Base-by-base conservation (phyloP, 768 basidiomycete species). In the Holtermanniella nyarrowii region DNA sequence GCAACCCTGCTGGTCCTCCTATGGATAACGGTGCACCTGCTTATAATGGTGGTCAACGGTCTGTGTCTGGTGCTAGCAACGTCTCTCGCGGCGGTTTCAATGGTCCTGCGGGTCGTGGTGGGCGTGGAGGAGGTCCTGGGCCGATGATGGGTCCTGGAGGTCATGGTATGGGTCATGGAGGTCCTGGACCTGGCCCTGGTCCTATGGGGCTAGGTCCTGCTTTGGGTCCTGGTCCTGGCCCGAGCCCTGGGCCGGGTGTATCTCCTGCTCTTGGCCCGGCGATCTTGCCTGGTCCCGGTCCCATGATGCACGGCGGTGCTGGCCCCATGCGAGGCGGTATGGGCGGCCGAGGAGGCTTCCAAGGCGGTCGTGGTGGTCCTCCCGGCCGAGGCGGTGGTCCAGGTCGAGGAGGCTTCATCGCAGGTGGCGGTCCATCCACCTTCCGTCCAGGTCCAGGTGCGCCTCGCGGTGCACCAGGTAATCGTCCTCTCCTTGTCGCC, bases 1-100 rank as follows among this genome's bases (percentile, higher is more conserved):
- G 14, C 66, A 73, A 48, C 74, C 77, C 65, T 73, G 78, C 60
- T 76, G 77, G 20, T 72, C 76, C 25, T 27, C 60, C 44, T 31
- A 46, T 43, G 44, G 43, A 31, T 48, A 57, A 49, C 25, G 57
- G 58, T 55, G 58, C 59, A 51, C 61, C 61, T 24, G 61, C 58
- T 22, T 63, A 58, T 27, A 49, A 39, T 31, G n/a, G 43, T 46
- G 20, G 49, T 52, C 41, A 39, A 42, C 22, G n/a, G n/a, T n/a
- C n/a, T n/a, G n/a, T n/a, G n/a, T n/a, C n/a, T n/a, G n/a, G n/a
- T n/a, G n/a, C n/a, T n/a, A n/a, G n/a, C n/a, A n/a, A n/a, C n/a
- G n/a, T n/a, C n/a, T n/a, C n/a, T n/a, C n/a, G n/a, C n/a, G n/a
- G n/a, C n/a, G n/a, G n/a, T n/a, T n/a, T n/a, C n/a, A n/a, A n/a